A percentile compares a stretch with the other conserved stretches of the same genome.
Evolutionary conservation across 2,329 filamentous ascomycete genomes (phyloP).

Genomic region (Fusarium sp.): DNA sequence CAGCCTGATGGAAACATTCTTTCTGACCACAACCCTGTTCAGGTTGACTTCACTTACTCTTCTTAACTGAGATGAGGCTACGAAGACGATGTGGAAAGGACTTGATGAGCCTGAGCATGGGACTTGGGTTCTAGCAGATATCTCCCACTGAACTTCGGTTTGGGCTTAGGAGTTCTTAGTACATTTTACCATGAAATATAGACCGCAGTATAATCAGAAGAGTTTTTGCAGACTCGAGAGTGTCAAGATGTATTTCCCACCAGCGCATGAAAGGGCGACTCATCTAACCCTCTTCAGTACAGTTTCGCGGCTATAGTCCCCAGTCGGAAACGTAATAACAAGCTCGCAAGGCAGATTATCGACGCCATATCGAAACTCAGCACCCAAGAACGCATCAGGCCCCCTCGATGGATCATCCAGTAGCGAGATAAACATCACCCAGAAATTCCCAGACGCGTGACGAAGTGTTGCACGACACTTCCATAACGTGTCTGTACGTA

Average conservation of each 20-base stretch:
- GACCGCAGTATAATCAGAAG: not conserved
- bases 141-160: not conserved
- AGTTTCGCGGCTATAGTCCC: not conserved
- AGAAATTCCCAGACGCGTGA: constrained; percentile 46
- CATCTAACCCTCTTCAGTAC: not conserved
- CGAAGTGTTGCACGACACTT: constrained; percentile 35
- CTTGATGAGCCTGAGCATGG: not conserved
- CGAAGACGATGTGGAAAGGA: not conserved
- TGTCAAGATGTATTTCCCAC: fast-evolving
- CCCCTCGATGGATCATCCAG: not conserved
- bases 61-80: not conserved
- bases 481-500: constrained; percentile 43
- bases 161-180: not conserved
- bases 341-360: not conserved
- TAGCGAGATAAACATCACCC: constrained; percentile 37
- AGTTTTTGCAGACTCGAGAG: not conserved
- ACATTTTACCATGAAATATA: not conserved
- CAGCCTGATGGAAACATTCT: constrained; percentile 66
- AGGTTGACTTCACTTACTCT: constrained; percentile 60
- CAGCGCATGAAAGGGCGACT: not conserved
- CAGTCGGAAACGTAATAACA: not conserved
- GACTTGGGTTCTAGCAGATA: not conserved
- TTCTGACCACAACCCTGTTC: constrained; percentile 73
- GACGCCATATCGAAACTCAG: not conserved
- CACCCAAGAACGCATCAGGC: not conserved